Evolutionary conservation across 176 grass and related monocot genomes (phyloP), one percentile per base, ranked within the genome.

Genomic region (Metroxylon sagu): DNA sequence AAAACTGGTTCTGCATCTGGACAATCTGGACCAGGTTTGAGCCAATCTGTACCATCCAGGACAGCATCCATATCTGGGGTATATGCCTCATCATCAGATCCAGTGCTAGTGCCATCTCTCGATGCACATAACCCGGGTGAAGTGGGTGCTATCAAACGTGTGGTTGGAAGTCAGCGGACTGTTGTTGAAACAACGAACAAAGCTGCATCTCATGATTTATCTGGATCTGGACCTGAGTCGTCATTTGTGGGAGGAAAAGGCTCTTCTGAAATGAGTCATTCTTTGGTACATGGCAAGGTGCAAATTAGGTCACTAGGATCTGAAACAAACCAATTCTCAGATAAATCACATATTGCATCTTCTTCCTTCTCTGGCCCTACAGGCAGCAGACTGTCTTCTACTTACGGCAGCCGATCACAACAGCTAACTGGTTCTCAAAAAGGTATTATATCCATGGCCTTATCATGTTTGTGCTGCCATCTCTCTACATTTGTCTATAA

Each of bases 331-430:
- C 35, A 66, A 67, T 27, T 53, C 21, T 60, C 81, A 81, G 88
- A 78, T 54, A 75, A 62, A 29, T 71, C 61, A 29, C 73, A 71
- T 50, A 61, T 55, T 75, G 60, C 68, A 49, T 30, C 53, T 76
- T 66, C 67, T 25, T 67, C 71, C 31, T 67, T 43, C 35, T 43
- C 12, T 28, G 57, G 62, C 48, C 52, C 70, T 65, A 71, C 80
- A 72, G 81, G 78, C 61, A 55, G 29, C 29, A 68, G 52, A 55
- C 52, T 8, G 0, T 56, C 52, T 10, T 56, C 65, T 66, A 80
- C 76, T 59, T 88, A 84, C 77, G 84, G 59, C 74, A 94, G 52
- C 58, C 75, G 60, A 8, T 73, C 72, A 58, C 79, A 85, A 19
- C 77, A 73, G 27, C 29, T 76, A 29, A 76, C 54, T 49, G 74